Conservation (phyloP, 345 rosid species). For the Carallia pectinifolia region DNA sequence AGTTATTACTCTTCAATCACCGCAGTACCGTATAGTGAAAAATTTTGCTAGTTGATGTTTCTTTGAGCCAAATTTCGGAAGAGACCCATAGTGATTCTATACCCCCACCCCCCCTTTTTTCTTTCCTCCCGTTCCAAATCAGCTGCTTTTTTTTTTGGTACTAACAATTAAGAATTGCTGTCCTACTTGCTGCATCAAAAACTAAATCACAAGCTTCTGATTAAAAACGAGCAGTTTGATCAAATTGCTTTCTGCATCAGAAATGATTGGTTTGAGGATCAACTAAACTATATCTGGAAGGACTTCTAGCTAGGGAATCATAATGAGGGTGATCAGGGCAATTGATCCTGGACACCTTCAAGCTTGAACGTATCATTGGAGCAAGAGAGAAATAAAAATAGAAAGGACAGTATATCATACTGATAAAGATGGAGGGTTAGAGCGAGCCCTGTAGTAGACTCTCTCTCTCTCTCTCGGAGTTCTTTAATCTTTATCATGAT, state of each 20-base stretch:
- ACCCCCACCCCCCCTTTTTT: too few species aligned
- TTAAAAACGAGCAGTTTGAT: background rate
- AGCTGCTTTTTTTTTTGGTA: too few species aligned
- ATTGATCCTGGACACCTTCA: background rate
- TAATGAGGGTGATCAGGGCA: background rate
- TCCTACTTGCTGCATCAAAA: too few species aligned
- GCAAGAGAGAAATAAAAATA: background rate
- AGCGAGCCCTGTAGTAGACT: background rate
- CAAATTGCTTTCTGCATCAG: slow-evolving; percentile 2
- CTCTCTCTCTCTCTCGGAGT: background rate
- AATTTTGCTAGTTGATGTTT: background rate
- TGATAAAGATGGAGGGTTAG: background rate
- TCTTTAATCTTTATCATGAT: too few species aligned
- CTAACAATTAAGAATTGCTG: too few species aligned
- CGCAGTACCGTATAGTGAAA: too few species aligned
- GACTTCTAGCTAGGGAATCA: slow-evolving; percentile 5
- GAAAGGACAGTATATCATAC: background rate
- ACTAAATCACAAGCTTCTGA: too few species aligned
- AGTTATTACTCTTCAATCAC: too few species aligned
- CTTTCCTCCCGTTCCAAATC: too few species aligned
- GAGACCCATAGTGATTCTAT: too few species aligned
- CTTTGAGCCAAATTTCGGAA: background rate
- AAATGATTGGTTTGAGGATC: background rate
- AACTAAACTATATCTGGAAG: slow-evolving; percentile 10
- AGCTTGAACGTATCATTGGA: slow-evolving; percentile 4